Conservation (phyloP, 352 stramenopile species). For the Phytophthora vignae region DNA sequence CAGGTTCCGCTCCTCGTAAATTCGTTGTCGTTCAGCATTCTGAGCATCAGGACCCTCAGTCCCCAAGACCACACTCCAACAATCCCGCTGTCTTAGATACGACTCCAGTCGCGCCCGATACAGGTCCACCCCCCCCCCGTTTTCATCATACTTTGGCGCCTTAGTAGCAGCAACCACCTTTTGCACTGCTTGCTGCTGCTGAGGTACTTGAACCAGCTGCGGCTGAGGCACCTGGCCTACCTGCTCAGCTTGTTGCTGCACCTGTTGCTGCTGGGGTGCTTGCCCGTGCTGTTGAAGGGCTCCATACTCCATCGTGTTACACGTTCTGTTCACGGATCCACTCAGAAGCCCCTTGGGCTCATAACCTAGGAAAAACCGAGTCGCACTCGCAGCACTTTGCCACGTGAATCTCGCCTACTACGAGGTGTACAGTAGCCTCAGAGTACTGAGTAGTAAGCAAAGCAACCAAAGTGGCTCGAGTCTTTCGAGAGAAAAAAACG, state of each 20-base stretch:
- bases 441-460: no score
- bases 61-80: background rate
- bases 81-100: background rate
- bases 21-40: background rate
- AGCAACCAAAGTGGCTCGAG: no score
- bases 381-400: no score
- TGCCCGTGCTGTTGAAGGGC: background rate
- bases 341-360: background rate
- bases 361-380: background rate
- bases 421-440: no score
- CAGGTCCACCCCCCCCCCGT: background rate
- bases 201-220: background rate
- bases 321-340: background rate
- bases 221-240: background rate
- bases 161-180: background rate
- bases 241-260: background rate
- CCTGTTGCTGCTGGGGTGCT: background rate
- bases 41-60: background rate
- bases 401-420: no score
- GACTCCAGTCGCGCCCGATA: background rate
- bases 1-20: background rate
- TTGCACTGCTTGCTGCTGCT: background rate
- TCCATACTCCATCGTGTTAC: background rate
- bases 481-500: no score
- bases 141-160: background rate